phyloP scores from a whole-genome alignment of 805 yeast species.

The Lipomyces spencermartinsiae region DNA sequence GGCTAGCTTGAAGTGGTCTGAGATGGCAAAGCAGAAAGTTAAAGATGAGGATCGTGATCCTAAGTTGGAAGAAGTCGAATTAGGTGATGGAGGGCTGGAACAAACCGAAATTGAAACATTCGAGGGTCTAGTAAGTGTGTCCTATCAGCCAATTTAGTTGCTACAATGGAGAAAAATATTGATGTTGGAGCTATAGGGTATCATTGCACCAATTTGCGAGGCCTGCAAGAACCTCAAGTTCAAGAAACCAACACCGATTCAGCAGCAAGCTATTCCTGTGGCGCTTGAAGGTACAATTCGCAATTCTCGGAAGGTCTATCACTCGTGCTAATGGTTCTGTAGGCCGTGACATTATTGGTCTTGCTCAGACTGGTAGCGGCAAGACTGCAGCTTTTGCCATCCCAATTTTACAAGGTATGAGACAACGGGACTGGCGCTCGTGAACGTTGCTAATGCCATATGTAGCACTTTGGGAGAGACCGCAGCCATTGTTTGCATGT shows the following conservation, averaged over 20 bases:
- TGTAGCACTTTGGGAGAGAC: slow-evolving; percentile 79
- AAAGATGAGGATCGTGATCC: slow-evolving; percentile 48
- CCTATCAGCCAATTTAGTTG: background rate
- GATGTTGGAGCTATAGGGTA: slow-evolving; percentile 45
- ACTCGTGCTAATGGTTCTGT: background rate
- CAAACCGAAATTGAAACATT: slow-evolving; percentile 39
- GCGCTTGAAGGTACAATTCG: slow-evolving; percentile 69
- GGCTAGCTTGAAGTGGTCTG: background rate
- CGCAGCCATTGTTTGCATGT: slow-evolving; percentile 85
- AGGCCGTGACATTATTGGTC: slow-evolving; percentile 83
- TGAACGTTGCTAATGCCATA: background rate
- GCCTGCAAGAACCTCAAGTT: slow-evolving; percentile 78
- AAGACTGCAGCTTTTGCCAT: slow-evolving; percentile 98
- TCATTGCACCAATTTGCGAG: slow-evolving; percentile 79
- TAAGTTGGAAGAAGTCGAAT: slow-evolving; percentile 44
- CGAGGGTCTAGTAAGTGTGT: slow-evolving; percentile 37
- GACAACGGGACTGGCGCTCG: background rate
- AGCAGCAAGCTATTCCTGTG: slow-evolving; percentile 86
- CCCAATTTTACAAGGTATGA: slow-evolving; percentile 74
- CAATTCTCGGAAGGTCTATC: background rate
- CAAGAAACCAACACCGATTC: slow-evolving; percentile 90
- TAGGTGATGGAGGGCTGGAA: slow-evolving; percentile 25
- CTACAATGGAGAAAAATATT: background rate
- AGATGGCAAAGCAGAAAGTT: slow-evolving; percentile 52
- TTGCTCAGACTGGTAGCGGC: slow-evolving; percentile 98